A percentile compares a stretch with the other conserved stretches of the same genome.
phyloP scores from a whole-genome alignment of 1,284 basidiomycete genomes.

The Tetrapyrgos nigripes region DNA sequence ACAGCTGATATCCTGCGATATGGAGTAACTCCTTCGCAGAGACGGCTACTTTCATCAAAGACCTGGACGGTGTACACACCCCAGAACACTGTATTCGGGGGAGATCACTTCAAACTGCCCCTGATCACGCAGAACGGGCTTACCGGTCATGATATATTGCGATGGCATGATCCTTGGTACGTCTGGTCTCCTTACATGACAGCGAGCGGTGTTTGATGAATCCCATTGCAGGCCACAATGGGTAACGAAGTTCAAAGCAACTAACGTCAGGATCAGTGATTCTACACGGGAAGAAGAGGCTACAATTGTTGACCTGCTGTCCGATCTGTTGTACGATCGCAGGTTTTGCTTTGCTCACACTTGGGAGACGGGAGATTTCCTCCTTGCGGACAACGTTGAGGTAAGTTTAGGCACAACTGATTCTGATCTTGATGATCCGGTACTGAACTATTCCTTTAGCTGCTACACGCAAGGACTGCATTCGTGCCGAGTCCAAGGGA shows the following conservation, averaged over 20 bases:
- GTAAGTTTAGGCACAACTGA: neutral
- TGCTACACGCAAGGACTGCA: too few relatives aligned
- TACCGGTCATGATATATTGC: neutral
- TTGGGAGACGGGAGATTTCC: neutral
- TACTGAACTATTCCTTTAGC: neutral
- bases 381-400: neutral
- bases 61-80: neutral
- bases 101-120: too few relatives aligned
- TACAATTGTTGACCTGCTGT: neutral
- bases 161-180: conserved; percentile 1
- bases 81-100: too few relatives aligned
- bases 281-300: conserved; percentile 2
- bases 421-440: neutral
- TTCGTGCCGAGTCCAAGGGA: too few relatives aligned
- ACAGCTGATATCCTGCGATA: neutral
- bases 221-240: neutral
- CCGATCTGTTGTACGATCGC: neutral
- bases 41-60: neutral
- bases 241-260: too few relatives aligned
- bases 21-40: neutral
- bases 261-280: neutral
- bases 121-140: too few relatives aligned
- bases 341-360: too few relatives aligned
- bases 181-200: neutral
- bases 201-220: neutral